Base-by-base conservation (phyloP, 192 early-diverging fungal species). In the Spizellomyces sp. region DNA sequence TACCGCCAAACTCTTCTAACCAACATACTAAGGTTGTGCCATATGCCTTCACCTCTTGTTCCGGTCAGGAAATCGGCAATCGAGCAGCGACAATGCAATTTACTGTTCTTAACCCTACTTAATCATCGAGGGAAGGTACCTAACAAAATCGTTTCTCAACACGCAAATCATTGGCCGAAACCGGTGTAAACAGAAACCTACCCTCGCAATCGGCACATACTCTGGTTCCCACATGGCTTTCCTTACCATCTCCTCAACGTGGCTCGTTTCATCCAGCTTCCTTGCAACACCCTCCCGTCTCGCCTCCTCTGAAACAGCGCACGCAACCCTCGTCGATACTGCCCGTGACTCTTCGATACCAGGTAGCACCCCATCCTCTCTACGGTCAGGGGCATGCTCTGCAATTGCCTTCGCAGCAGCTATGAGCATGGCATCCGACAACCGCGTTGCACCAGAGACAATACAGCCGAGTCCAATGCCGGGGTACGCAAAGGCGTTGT, bases 401-500 rank as follows among this genome's bases (percentile, higher is more conserved):
- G 94, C 88, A 41, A 95, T 84, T 12, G 92, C 84, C 60, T 82
- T 83, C 22, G 95, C 88, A 42, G 94, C 87, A 45, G 86, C 82
- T 66, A 87, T 90, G 62, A 96, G 89, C 87, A 96, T 85, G 62
- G 77, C 75, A 69, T 93, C 90, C 47, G 92, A 91, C 69, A 95
- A 90, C 41, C 60, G 63, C 17, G 59, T 76, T 22, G 93, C 81
- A 69, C 86, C 83, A 50, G 89, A 83, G 42, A 94, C 75, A 66
- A 88, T 86, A 58, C 90, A 84, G 48, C 94, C 94, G 44, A 95
- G 80, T 46, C 94, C 94, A 41, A 96, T 86, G 63, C 94, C 92
- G 55, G 94, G 94, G 85, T 95, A 96, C 62, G 93, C 92, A 75
- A 93, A 96, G 90, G 92, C 92, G 83, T 95, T 95, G 84, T 95